Conservation (phyloP, 1,139 yeast species). For the Diutina rugosa region DNA sequence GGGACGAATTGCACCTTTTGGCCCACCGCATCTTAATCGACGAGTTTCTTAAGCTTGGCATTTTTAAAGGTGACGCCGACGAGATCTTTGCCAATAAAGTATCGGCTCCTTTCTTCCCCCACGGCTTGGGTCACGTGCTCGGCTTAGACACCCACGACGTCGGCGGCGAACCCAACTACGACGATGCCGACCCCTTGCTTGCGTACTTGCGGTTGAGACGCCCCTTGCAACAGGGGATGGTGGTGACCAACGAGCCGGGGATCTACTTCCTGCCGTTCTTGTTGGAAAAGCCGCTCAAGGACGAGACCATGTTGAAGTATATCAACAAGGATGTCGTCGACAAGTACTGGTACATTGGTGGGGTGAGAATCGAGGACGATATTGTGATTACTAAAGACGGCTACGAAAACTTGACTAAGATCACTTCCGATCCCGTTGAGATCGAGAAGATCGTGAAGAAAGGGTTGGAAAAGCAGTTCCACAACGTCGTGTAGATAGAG, state of each 20-base stretch:
- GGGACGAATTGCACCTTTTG: constrained; percentile 77
- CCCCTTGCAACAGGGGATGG: constrained; percentile 61
- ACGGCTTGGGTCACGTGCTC: constrained; percentile 85
- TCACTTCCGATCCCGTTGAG: constrained; percentile 78
- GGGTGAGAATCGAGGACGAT: constrained; percentile 94
- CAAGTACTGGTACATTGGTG: constrained; percentile 80
- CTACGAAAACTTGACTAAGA: constrained; percentile 64
- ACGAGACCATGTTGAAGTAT: constrained; percentile 43
- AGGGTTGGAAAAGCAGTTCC: constrained; percentile 57
- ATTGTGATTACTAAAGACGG: constrained; percentile 68
- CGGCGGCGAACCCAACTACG: constrained; percentile 77
- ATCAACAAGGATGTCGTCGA: constrained; percentile 57
- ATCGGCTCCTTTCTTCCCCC: constrained; percentile 80
- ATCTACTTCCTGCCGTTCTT: constrained; percentile 78
- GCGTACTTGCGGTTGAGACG: constrained; percentile 74
- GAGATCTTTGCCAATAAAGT: constrained; percentile 61
- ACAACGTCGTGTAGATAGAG: constrained; percentile 28
- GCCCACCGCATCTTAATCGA: constrained; percentile 71
- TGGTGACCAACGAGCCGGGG: constrained; percentile 92
- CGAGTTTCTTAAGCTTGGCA: constrained; percentile 61
- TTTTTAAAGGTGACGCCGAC: constrained; percentile 52
- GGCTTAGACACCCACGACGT: constrained; percentile 97
- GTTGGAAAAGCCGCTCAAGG: constrained; percentile 50
- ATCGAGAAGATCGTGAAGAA: constrained; percentile 61
- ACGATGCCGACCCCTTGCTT: constrained; percentile 66